phyloP scores from a whole-genome alignment of 257 asterid species.

The Petunia axillaris region DNA sequence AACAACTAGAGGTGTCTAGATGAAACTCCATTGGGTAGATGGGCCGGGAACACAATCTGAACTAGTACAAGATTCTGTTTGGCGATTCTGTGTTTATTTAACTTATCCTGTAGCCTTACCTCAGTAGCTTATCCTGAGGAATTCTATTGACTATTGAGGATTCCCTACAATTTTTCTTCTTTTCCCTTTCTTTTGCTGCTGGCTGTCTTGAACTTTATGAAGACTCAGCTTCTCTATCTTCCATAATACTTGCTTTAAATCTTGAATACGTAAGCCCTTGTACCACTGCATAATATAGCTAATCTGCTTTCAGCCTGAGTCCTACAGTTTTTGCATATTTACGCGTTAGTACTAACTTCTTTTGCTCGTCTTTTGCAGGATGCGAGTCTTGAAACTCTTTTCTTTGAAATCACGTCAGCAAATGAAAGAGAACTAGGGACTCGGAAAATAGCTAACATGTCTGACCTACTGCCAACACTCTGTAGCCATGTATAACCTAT shows the following conservation, averaged over 20 bases:
- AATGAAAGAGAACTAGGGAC: constrained; percentile 13
- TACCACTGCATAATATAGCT: not conserved
- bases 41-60: no score
- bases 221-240: not conserved
- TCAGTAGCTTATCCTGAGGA: not conserved
- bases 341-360: not conserved
- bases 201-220: constrained; percentile 5
- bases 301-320: constrained; percentile 18
- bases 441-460: constrained; percentile 9
- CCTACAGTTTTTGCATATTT: not conserved
- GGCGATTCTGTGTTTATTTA: no score
- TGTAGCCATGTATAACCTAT: not conserved
- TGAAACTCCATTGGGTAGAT: no score
- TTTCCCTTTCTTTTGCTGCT: not conserved
- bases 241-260: constrained; percentile 2
- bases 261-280: not conserved
- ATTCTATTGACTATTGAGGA: not conserved
- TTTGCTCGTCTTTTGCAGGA: constrained; percentile 17
- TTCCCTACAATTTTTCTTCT: not conserved
- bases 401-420: not conserved
- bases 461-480: not conserved
- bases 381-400: constrained; percentile 22
- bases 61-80: no score
- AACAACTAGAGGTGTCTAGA: no score
- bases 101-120: not conserved